A percentile compares a stretch with the other conserved stretches of the same genome.
Conservation (phyloP, 352 stramenopile genomes). For the Blastocystis sp. region DNA sequence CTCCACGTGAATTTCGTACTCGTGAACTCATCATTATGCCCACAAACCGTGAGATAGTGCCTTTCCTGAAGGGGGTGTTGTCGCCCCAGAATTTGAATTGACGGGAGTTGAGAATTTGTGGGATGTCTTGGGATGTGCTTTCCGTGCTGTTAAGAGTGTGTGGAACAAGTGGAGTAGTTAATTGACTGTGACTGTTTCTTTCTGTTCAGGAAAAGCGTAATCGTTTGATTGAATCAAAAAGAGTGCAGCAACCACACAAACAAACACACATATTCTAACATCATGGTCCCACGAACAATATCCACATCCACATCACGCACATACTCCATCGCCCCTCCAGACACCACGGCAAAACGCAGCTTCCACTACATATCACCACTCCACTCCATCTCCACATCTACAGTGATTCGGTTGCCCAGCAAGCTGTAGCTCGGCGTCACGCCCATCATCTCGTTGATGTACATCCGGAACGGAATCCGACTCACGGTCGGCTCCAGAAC, state of each 20-base stretch:
- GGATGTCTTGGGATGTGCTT: too few species aligned
- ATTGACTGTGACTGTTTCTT: too few species aligned
- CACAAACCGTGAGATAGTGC: too few species aligned
- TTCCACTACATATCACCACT: conserved; percentile 8
- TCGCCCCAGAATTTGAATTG: too few species aligned
- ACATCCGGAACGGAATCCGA: conserved; percentile 34
- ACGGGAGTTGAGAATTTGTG: too few species aligned
- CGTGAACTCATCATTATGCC: too few species aligned
- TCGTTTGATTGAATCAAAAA: not conserved
- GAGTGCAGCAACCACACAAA: not conserved
- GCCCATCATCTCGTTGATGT: not conserved
- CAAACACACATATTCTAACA: not conserved
- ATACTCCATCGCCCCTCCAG: not conserved
- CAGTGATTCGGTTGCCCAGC: not conserved
- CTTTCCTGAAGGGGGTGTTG: too few species aligned
- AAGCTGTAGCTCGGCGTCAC: not conserved
- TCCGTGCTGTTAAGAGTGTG: too few species aligned
- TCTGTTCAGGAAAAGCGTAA: not conserved
- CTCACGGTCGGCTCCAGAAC: not conserved
- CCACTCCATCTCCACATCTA: not conserved
- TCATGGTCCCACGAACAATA: conserved; percentile 30
- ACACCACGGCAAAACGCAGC: not conserved
- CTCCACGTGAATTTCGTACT: too few species aligned
- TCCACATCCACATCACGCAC: conserved; percentile 20
- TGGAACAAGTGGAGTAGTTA: too few species aligned